Evolutionary conservation across 495 filamentous ascomycete species (phyloP), one percentile per base, ranked within the genome.

Genomic region (Neurospora pannonica): DNA sequence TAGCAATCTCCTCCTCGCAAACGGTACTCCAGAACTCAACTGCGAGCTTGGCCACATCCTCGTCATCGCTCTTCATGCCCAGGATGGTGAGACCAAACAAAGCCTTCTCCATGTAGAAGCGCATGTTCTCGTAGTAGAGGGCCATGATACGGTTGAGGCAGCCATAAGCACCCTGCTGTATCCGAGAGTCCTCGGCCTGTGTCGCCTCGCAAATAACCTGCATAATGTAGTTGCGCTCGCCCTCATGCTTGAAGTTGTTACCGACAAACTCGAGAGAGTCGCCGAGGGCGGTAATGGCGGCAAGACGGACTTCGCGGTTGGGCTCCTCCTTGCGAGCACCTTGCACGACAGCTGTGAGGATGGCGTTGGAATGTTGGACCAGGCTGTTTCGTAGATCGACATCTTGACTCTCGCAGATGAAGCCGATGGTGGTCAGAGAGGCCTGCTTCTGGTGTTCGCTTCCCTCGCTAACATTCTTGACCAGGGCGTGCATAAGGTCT

Each of bases 1-100:
- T 98, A 73, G 91, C 90, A 75, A 97, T 93, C 82, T 99, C 96
- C 84, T 99, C 96, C 81, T 99, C 96, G 85, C 96, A 98, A 46
- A 99, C 96, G 24, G 96, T 98, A 85, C 96, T 98, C 96, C 96
- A 99, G 86, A 99, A 99, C 79, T 99, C 96, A 75, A 99, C 93
- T 34, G 96, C 96, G 37, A 99, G 88, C 87, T 99, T 99, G 54
- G 97, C 91, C 46, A 98, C 97, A 83, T 98, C 96, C 82, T 99
- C 96, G 78, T 99, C 96, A 11, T 93, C 92, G 82, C 90, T 95
- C 87, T 96, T 97, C 97, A 99, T 99, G 73, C 96, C 97, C 85
- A 97, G 90, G 74, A 98, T 97, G n/a, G 97, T 99, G 17, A 99
- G 88, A 67, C 97, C 96, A 82, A 98, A 99, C 43, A 99, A 87